These are phyloP conservation scores for Clarkia xantiana DNA, from an alignment of 345 rosid genomes.

Conservation along the genomic window DNA sequence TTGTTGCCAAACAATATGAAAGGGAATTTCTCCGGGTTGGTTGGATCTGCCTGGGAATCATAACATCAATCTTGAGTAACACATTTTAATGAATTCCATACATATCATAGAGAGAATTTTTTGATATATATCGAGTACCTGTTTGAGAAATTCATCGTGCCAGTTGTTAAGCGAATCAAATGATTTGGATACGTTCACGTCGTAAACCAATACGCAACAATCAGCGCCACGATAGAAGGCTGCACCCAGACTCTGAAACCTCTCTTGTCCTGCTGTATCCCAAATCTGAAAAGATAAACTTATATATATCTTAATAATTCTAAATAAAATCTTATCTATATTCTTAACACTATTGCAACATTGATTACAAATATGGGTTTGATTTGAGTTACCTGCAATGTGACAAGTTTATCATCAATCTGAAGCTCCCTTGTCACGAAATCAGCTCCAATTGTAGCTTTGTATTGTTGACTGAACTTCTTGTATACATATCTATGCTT, in stretches of 20 bases:
- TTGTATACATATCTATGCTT: constrained; percentile 62
- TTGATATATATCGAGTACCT: too few relatives aligned
- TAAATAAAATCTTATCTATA: constrained; percentile 4
- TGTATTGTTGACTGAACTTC: constrained; percentile 56
- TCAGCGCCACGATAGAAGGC: constrained; percentile 92
- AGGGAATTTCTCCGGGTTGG: constrained; percentile 75
- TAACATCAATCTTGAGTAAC: too few relatives aligned
- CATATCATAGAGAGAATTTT: too few relatives aligned
- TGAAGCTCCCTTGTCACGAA: constrained; percentile 81
- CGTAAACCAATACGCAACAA: constrained; percentile 68
- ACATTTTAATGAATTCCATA: too few relatives aligned
- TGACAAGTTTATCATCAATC: constrained; percentile 57
- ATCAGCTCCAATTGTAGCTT: constrained; percentile 91
- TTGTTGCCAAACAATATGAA: constrained; percentile 80
- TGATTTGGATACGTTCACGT: constrained; percentile 46
- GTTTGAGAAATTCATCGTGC: constrained; percentile 64
- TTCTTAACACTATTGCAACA: too few relatives aligned
- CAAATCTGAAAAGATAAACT: constrained; percentile 54
- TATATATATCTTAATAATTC: neutral
- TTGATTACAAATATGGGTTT: too few relatives aligned
- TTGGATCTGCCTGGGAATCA: constrained; percentile 53
- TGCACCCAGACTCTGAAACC: constrained; percentile 74
- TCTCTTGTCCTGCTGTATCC: constrained; percentile 98
- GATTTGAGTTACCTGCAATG: constrained; percentile 43
- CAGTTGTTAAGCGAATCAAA: constrained; percentile 57